These are phyloP conservation scores for Helianthus tuberosus DNA, from an alignment of 129 eudicot genomes.

Conservation along the genomic window DNA sequence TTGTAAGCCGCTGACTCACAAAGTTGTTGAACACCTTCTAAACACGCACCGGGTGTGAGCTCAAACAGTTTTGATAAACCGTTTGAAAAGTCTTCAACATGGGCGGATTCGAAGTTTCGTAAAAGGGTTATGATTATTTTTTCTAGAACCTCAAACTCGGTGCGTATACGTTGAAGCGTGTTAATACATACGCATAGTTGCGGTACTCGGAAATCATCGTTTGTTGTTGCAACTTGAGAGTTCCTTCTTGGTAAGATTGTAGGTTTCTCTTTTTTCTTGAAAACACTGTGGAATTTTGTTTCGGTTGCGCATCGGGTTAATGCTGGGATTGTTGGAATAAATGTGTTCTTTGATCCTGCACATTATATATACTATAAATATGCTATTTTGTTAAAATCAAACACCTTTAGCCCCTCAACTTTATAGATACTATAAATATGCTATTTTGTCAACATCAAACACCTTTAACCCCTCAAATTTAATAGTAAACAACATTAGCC, in stretches of 20 bases:
- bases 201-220: conserved; percentile 61
- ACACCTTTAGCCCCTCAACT: too few species aligned
- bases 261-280: conserved; percentile 86
- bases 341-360: conserved; percentile 39
- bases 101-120: conserved; percentile 87
- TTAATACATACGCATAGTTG: conserved; percentile 89
- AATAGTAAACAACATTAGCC: too few species aligned
- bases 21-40: conserved; percentile 86
- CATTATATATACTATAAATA: too few species aligned
- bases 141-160: conserved; percentile 77
- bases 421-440: too few species aligned
- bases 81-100: conserved; percentile 72
- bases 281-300: conserved; percentile 66
- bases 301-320: conserved; percentile 47
- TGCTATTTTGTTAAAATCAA: too few species aligned
- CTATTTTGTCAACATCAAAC: too few species aligned
- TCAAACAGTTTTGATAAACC: conserved; percentile 78
- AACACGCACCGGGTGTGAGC: conserved; percentile 70
- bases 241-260: conserved; percentile 52
- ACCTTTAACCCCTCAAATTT: too few species aligned
- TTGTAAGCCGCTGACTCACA: conserved; percentile 78
- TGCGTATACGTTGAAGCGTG: conserved; percentile 67
- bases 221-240: conserved; percentile 72
- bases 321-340: conserved; percentile 90
- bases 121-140: conserved; percentile 85